A percentile compares a stretch with the other conserved stretches of the same genome.
phyloP scores from a whole-genome alignment of 768 basidiomycete genomes.

The Gymnopilus dilepis region DNA sequence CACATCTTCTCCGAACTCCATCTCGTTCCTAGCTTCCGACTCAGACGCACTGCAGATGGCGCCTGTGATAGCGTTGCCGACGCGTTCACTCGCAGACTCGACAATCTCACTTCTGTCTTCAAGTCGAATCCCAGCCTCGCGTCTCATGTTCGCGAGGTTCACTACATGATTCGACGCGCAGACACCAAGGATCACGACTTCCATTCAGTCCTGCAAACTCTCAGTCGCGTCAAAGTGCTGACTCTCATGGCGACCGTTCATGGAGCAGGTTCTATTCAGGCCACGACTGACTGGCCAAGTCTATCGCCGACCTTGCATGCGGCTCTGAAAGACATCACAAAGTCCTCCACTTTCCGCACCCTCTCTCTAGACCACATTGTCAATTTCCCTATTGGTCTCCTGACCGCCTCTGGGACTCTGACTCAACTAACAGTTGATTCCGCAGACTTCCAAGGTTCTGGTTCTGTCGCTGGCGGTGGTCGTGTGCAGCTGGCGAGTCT shows the following conservation, averaged over 20 bases:
- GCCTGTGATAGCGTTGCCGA: neutral
- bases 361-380: slow-evolving; percentile 10
- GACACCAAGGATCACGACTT: neutral
- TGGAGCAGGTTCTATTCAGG: neutral
- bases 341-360: neutral
- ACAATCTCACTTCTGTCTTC: slow-evolving; percentile 5
- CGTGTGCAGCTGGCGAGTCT: slow-evolving; percentile 4
- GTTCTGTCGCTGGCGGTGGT: neutral
- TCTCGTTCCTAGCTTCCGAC: slow-evolving; percentile 2
- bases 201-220: neutral
- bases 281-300: slow-evolving; percentile 1
- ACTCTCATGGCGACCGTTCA: slow-evolving; percentile 1
- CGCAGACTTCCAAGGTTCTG: slow-evolving; percentile 7
- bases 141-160: slow-evolving; percentile 8
- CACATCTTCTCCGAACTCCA: slow-evolving; percentile 13
- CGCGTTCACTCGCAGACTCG: neutral
- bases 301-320: neutral
- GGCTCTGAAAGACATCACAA: neutral
- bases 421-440: slow-evolving; percentile 11
- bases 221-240: slow-evolving; percentile 3
- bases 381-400: slow-evolving; percentile 3
- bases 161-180: slow-evolving; percentile 10
- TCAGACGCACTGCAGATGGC: neutral
- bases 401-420: neutral
- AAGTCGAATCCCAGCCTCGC: slow-evolving; percentile 4